phyloP scores from a whole-genome alignment of 768 basidiomycete genomes.

The Phanerochaete sordida region DNA sequence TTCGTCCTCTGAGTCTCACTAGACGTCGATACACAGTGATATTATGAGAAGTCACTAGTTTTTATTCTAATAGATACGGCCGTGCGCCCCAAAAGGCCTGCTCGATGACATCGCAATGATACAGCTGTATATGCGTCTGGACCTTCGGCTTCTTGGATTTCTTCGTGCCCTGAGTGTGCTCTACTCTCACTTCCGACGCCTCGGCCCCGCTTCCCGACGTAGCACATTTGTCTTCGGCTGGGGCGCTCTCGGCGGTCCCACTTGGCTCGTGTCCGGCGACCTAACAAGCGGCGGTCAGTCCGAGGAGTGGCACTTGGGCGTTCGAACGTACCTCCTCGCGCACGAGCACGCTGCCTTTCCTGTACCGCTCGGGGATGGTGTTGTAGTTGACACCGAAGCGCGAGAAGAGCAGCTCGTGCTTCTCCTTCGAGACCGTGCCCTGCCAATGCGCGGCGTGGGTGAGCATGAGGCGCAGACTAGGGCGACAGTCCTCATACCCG shows the following conservation, averaged over 20 bases:
- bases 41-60: too few relatives aligned
- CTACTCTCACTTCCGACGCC: not conserved
- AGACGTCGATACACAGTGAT: too few relatives aligned
- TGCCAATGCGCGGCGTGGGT: slow-evolving; percentile 26
- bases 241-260: not conserved
- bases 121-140: slow-evolving; percentile 47
- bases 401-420: slow-evolving; percentile 87
- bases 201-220: not conserved
- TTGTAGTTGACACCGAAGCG: slow-evolving; percentile 90
- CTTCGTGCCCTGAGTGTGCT: not conserved
- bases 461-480: not conserved
- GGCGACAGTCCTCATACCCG: slow-evolving; percentile 41
- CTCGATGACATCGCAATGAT: slow-evolving; percentile 83
- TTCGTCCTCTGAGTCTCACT: too few relatives aligned
- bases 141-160: slow-evolving; percentile 21
- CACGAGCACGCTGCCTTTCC: slow-evolving; percentile 84
- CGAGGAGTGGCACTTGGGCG: not conserved
- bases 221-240: not conserved
- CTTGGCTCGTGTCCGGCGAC: not conserved
- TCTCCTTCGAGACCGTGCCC: slow-evolving; percentile 87
- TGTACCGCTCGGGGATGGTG: slow-evolving; percentile 59
- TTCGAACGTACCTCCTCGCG: slow-evolving; percentile 50
- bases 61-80: slow-evolving; percentile 37
- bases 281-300: not conserved
- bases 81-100: slow-evolving; percentile 75